These are phyloP conservation scores for Cyclanthera cordifolia DNA, from an alignment of 306 rosid species.

Conservation along the genomic window DNA sequence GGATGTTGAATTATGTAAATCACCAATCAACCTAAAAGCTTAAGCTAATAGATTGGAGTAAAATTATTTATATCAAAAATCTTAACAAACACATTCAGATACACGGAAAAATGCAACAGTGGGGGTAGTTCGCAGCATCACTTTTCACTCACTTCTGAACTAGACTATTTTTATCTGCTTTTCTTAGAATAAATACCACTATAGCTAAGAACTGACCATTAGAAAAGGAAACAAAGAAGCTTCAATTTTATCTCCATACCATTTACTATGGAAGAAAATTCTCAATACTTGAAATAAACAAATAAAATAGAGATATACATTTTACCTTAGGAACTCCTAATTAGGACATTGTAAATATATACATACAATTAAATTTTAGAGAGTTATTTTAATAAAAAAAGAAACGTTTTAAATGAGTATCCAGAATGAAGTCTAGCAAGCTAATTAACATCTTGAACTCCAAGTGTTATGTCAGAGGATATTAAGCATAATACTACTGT, in stretches of 20 bases:
- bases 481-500: not conserved
- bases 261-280: not conserved
- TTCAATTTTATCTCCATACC: not conserved
- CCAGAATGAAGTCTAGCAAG: not conserved
- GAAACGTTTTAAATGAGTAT: not conserved
- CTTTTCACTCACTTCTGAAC: not conserved
- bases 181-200: not conserved
- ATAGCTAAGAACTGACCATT: not conserved
- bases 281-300: not conserved
- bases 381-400: not conserved
- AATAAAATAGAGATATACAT: not conserved
- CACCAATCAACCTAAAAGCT: too few relatives aligned
- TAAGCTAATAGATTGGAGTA: too few relatives aligned
- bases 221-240: not conserved
- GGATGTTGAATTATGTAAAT: too few relatives aligned
- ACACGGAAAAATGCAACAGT: not conserved
- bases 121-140: not conserved
- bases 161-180: not conserved
- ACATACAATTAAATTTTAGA: not conserved
- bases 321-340: not conserved
- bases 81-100: not conserved
- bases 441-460: not conserved
- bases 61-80: too few relatives aligned
- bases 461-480: not conserved
- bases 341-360: not conserved